Evolutionary conservation across 805 yeast genomes (phyloP), one percentile per base, ranked within the genome.

Genomic region (Kuraishia borneana): DNA sequence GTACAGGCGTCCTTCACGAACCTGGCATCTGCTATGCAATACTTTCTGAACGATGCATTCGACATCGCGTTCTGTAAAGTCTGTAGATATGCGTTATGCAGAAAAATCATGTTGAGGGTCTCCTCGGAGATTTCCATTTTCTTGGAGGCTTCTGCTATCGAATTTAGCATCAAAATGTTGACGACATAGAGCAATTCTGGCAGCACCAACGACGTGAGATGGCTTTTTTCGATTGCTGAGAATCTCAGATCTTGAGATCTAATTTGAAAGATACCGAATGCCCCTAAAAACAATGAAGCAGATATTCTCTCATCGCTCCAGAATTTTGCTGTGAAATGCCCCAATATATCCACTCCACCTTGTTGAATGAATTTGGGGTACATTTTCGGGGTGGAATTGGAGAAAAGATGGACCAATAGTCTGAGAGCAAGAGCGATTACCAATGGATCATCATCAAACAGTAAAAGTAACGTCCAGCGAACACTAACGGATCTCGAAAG

Each of bases 401-500:
- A 50, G 13, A 82, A 53, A 4, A 76, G 50, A 36, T 65, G 64
- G 5, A 76, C 56, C 14, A 83, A 48, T 10, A 83, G 50, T 18
- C 44, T 35, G 20, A 71, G 41, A 0, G 68, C 65, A 39, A 61
- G 45, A 20, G 50, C 46, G 3, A 58, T 58, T 3, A 68, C 66
- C 31, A 56, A 48, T 21, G 60, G 40, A 34, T 63, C 46, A 5
- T 47, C 43, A 38, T 61, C 61, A 34, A 70, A 54, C 9, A 81
- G 47, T 10, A 81, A 48, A 8, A 82, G 54, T 7, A 82, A 46
- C 3, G 71, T 57, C 81, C 88, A 77, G 46, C 78, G 80, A 5
- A 77, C 63, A 1, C 83, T 70, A 2, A 83, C 61, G 0, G 78
- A 60, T 31, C 75, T 65, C 2, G 63, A 68, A 44, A 54, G 65